Percentiles rank a stretch among this genome's conserved stretches.
These are phyloP conservation scores for Hypoxylon trugodes DNA, from an alignment of 495 filamentous ascomycete genomes.

Conservation along the genomic window DNA sequence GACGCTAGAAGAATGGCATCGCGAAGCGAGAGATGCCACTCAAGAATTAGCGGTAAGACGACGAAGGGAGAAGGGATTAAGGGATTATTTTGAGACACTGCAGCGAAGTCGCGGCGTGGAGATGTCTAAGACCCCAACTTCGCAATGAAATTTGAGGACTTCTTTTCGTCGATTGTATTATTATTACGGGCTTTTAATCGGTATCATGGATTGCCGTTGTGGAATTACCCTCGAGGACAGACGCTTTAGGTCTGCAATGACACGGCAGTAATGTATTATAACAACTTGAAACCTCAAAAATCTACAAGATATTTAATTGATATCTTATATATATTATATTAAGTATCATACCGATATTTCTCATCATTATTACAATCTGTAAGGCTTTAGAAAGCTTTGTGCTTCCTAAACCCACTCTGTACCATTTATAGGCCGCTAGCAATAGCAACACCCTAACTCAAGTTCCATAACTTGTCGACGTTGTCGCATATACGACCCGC, in stretches of 20 bases:
- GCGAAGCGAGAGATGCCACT: constrained; percentile 23
- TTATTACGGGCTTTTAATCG: neutral
- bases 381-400: too few species aligned
- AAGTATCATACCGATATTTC: too few species aligned
- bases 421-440: too few species aligned
- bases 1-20: constrained; percentile 32
- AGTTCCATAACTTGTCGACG: too few species aligned
- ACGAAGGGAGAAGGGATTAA: constrained; percentile 24
- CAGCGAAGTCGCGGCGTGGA: neutral
- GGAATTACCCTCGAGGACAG: neutral
- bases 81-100: constrained; percentile 22
- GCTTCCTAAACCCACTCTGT: too few species aligned
- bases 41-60: constrained; percentile 22
- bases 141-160: constrained; percentile 1
- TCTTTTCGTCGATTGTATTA: neutral
- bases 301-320: neutral
- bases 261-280: neutral
- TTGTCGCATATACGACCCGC: too few species aligned
- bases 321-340: neutral
- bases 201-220: neutral
- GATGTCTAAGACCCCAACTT: constrained; percentile 2
- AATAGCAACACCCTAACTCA: too few species aligned
- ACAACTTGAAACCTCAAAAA: too few species aligned
- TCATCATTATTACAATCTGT: neutral
- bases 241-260: neutral